A percentile compares a stretch with the other conserved stretches of the same genome.
These are phyloP conservation scores for Porogramme epimiltina DNA, from an alignment of 1,284 basidiomycete genomes.

Conservation along the genomic window DNA sequence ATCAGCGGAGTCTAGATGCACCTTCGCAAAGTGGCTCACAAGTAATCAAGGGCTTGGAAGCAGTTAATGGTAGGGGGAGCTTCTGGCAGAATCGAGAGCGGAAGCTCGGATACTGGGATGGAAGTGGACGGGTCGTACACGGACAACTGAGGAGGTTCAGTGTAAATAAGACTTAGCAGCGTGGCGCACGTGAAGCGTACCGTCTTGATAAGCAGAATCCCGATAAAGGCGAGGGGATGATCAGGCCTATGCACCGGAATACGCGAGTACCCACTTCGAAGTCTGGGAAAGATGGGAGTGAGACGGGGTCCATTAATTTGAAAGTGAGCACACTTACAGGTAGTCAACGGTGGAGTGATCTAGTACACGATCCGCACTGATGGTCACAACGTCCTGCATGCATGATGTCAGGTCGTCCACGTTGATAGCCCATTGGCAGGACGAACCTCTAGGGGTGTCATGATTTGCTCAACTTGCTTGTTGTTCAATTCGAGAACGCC, in stretches of 20 bases:
- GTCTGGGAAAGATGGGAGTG: constrained; percentile 34
- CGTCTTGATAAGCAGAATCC: constrained; percentile 87
- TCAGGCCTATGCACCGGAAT: constrained; percentile 88
- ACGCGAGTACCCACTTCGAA: constrained; percentile 88
- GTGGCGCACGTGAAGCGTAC: constrained; percentile 33
- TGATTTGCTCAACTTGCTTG: constrained; percentile 82
- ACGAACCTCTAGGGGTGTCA: constrained; percentile 81
- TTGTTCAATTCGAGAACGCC: constrained; percentile 86
- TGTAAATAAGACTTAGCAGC: background rate
- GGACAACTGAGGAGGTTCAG: constrained; percentile 62
- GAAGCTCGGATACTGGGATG: constrained; percentile 75
- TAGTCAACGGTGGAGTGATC: constrained; percentile 80
- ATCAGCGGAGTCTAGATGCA: background rate
- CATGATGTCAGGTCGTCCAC: constrained; percentile 20
- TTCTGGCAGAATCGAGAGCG: constrained; percentile 87
- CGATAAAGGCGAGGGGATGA: constrained; percentile 78
- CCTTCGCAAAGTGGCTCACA: constrained; percentile 47
- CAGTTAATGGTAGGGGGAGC: constrained; percentile 85
- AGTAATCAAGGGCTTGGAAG: constrained; percentile 84
- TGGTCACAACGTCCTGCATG: constrained; percentile 75
- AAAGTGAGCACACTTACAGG: constrained; percentile 46
- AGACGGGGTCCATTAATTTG: background rate
- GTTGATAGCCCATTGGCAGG: background rate
- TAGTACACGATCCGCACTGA: constrained; percentile 78
- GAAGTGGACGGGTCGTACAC: constrained; percentile 87